Evolutionary conservation across 1,284 basidiomycete species (phyloP).

Genomic region (Cutaneotrichosporon sp.): DNA sequence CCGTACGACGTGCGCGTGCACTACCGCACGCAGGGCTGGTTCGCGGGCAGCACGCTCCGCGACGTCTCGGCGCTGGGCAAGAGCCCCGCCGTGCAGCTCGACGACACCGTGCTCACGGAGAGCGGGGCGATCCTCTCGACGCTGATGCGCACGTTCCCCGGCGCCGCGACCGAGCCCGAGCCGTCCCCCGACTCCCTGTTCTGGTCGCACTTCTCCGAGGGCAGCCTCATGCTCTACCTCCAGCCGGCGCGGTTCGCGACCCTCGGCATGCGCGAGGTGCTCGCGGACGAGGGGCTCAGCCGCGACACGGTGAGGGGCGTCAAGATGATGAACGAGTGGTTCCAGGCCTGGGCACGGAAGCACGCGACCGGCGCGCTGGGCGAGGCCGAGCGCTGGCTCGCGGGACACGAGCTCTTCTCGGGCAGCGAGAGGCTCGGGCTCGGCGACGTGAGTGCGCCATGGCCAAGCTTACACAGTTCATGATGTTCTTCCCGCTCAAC

Average conservation of each 20-base stretch:
- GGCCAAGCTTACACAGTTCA: conserved; percentile 22
- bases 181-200: conserved; percentile 30
- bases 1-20: conserved; percentile 43
- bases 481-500: conserved; percentile 12
- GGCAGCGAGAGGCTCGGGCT: conserved; percentile 36
- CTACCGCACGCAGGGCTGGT: conserved; percentile 27
- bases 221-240: conserved; percentile 39
- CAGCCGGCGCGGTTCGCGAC: conserved; percentile 31
- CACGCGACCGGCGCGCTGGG: conserved; percentile 12
- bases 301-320: conserved; percentile 30
- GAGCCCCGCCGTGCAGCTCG: conserved; percentile 36
- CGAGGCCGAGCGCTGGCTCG: conserved; percentile 36
- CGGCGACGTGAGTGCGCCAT: conserved; percentile 10
- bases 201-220: conserved; percentile 47
- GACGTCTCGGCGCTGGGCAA: conserved; percentile 37
- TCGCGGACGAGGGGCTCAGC: background rate
- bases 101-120: conserved; percentile 38
- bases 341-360: conserved; percentile 17
- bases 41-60: conserved; percentile 32
- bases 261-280: conserved; percentile 11
- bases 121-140: conserved; percentile 41
- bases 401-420: conserved; percentile 33
- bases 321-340: conserved; percentile 26
- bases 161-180: conserved; percentile 22
- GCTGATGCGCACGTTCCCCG: conserved; percentile 21